These are phyloP conservation scores for Blastomyces percursus DNA, from an alignment of 2,329 filamentous ascomycete genomes.

Conservation along the genomic window DNA sequence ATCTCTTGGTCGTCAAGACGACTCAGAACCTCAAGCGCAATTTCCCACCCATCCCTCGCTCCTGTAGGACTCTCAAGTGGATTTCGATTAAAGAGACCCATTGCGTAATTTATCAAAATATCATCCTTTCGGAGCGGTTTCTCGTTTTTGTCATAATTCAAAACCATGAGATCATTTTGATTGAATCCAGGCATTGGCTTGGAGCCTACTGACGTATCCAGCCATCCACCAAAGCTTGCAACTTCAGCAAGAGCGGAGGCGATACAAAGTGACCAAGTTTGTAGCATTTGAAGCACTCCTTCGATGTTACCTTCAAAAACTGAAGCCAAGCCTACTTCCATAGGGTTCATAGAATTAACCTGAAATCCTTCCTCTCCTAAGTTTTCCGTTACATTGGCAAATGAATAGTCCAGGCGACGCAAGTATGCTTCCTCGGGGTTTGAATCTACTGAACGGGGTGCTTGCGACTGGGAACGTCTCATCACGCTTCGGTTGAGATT, in stretches of 20 bases:
- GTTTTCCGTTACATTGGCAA: conserved; percentile 54
- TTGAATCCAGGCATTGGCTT: conserved; percentile 59
- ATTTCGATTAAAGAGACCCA: conserved; percentile 41
- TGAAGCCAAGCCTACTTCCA: conserved; percentile 73
- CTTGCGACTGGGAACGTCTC: conserved; percentile 26
- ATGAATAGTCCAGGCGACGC: conserved; percentile 58
- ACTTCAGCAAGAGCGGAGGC: conserved; percentile 72
- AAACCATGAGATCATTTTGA: conserved; percentile 71
- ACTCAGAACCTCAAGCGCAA: conserved; percentile 71
- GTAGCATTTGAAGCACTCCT: conserved; percentile 61
- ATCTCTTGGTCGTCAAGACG: conserved; percentile 63
- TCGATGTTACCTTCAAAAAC: conserved; percentile 74
- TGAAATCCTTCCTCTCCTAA: conserved; percentile 55
- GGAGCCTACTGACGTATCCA: conserved; percentile 49
- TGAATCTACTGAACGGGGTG: conserved; percentile 35
- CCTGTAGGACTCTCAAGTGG: conserved; percentile 26
- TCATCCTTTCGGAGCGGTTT: conserved; percentile 64
- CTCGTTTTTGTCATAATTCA: conserved; percentile 57
- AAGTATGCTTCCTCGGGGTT: conserved; percentile 58
- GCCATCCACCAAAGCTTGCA: conserved; percentile 72
- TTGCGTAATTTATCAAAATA: conserved; percentile 65
- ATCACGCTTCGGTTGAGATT: conserved; percentile 10
- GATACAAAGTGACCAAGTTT: conserved; percentile 69
- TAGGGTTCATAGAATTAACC: conserved; percentile 61
- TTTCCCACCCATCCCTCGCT: conserved; percentile 68